Evolutionary conservation across 495 filamentous ascomycete species (phyloP).

Genomic region (Talaromyces adpressus): DNA sequence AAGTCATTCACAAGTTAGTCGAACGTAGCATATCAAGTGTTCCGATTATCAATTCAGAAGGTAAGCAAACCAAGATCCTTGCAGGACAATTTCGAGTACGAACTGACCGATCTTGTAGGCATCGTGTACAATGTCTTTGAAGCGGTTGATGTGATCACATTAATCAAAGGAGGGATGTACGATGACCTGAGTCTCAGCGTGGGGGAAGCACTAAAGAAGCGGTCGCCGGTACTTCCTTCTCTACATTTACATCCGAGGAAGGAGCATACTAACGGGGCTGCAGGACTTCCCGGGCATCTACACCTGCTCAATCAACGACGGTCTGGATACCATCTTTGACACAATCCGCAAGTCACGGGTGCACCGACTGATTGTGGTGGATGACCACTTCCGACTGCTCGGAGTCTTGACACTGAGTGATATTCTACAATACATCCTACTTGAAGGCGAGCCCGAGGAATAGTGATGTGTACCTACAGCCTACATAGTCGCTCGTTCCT

Average conservation of each 20-base stretch:
- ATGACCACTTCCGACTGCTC: constrained; percentile 76
- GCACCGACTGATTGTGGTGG: constrained; percentile 86
- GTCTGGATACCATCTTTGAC: constrained; percentile 91
- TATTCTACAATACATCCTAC: constrained; percentile 89
- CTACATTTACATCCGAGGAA: background rate
- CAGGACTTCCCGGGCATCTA: constrained; percentile 95
- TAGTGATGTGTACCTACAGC: background rate
- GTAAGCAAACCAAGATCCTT: constrained; percentile 28
- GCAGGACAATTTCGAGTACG: background rate
- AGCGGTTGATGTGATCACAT: constrained; percentile 90
- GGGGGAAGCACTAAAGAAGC: constrained; percentile 82
- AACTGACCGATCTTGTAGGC: constrained; percentile 28
- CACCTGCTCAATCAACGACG: constrained; percentile 86
- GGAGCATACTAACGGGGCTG: background rate
- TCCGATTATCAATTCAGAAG: constrained; percentile 79
- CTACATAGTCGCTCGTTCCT: background rate
- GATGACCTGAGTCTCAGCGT: constrained; percentile 83
- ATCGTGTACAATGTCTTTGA: constrained; percentile 94
- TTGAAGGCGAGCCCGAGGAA: constrained; percentile 71
- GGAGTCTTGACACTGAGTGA: constrained; percentile 93
- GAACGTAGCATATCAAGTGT: constrained; percentile 90
- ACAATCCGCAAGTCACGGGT: constrained; percentile 92
- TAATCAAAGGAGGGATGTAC: constrained; percentile 90
- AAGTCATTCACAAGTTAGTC: constrained; percentile 92
- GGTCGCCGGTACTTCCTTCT: constrained; percentile 55